Base-by-base conservation (phyloP, 2,329 filamentous ascomycete genomes). In the Bisporella sp. region DNA sequence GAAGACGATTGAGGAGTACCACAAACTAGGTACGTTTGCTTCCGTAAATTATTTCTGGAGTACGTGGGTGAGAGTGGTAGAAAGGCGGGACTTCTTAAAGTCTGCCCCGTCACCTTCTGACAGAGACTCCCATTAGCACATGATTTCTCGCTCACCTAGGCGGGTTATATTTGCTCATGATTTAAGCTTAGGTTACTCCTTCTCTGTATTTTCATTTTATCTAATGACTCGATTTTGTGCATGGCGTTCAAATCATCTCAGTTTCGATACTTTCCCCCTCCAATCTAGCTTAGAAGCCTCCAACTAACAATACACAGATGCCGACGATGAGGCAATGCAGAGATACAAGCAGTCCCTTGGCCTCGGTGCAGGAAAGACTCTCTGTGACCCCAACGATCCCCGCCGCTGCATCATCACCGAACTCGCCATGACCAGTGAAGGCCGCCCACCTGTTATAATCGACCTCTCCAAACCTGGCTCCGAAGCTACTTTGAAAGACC, bases 311-410 rank as follows among this genome's bases (percentile, higher is more conserved):
- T n/a, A 9, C 40, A 33, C 46, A 64, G 64, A 66, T 55, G 59
- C 59, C 48, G 74, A 87, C 64, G 93, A 99, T 69, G 92, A 97
- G 71, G 93, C 92, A 55, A 85, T 99, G 64, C 88, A 95, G 73
- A 87, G 92, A 65, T 99, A 95, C 87, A 99, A 99, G 77, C 82
- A 92, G 66, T 97, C 92, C 9, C 85, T 99, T 54, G 93, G 93
- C 61, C 83, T 97, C 54, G 82, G 84, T 57, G 83, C 76, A 50
- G 85, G 86, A 65, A 81, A 77, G 45, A 78, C 85, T 61, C 78
- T 89, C 54, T 86, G 82, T 50, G 82, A 91, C 67, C 81, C 86
- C 62, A 88, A 77, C 66, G 92, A 97, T 66, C 82, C 87, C 45
- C 87, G 92, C 62, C 89, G 88, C 67, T 95, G 90, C 73, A 91